phyloP scores from a whole-genome alignment of 768 basidiomycete species.

The Podaxis sp. region DNA sequence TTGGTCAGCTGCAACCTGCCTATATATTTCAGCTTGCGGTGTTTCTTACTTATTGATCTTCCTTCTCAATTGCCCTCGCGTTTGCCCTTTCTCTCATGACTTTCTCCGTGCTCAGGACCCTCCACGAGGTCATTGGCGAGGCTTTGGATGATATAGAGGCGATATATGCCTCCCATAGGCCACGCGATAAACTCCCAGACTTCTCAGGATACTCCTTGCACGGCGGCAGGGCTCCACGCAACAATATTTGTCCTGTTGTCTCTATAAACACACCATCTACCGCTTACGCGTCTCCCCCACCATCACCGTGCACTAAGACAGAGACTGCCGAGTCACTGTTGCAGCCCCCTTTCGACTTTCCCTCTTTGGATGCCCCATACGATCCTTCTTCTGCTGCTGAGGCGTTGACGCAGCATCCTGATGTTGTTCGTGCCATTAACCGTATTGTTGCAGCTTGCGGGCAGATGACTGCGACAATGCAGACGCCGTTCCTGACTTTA shows the following conservation, averaged over 20 bases:
- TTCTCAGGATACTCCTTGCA: neutral
- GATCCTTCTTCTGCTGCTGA: constrained; percentile 49
- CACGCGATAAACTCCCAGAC: constrained; percentile 7
- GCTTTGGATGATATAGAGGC: constrained; percentile 69
- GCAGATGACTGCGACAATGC: constrained; percentile 64
- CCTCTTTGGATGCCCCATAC: constrained; percentile 51
- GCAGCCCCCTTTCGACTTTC: constrained; percentile 46
- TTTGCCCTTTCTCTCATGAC: constrained; percentile 40
- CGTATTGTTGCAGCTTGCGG: constrained; percentile 69
- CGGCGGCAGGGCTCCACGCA: neutral
- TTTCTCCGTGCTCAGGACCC: constrained; percentile 60
- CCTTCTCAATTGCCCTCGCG: neutral
- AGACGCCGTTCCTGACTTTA: constrained; percentile 67
- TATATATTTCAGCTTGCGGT: constrained; percentile 4
- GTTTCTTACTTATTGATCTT: constrained; percentile 8
- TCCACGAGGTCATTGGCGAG: constrained; percentile 65
- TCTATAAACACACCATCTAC: constrained; percentile 19
- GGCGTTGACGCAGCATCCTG: constrained; percentile 57
- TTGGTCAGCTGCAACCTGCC: constrained; percentile 14
- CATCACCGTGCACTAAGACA: constrained; percentile 30
- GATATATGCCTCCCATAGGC: constrained; percentile 42
- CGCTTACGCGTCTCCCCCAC: constrained; percentile 33
- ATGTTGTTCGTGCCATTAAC: constrained; percentile 57
- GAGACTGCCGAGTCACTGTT: neutral
- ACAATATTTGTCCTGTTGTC: constrained; percentile 4